Conservation (phyloP, 2,329 filamentous ascomycete genomes). For the Venturia nashicola region DNA sequence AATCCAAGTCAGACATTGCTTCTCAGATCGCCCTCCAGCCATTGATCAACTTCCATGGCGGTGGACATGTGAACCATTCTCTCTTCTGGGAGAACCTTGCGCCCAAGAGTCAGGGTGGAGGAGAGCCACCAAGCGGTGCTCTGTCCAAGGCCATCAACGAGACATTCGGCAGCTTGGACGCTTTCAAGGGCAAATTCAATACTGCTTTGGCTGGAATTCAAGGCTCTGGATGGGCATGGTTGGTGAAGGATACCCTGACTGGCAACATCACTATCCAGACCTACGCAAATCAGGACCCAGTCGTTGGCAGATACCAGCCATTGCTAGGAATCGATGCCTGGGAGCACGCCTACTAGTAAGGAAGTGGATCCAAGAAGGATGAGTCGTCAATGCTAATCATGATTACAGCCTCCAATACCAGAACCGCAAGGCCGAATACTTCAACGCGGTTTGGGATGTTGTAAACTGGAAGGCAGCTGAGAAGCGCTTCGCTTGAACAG, state of each 20-base stretch:
- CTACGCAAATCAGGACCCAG: slow-evolving; percentile 79
- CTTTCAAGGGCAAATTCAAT: slow-evolving; percentile 52
- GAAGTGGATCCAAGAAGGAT: slow-evolving; percentile 11
- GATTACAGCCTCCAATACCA: slow-evolving; percentile 65
- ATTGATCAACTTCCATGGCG: slow-evolving; percentile 54
- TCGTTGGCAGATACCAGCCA: slow-evolving; percentile 70
- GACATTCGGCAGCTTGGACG: slow-evolving; percentile 45
- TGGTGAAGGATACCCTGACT: slow-evolving; percentile 50
- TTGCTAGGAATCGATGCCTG: slow-evolving; percentile 85
- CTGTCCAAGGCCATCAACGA: slow-evolving; percentile 46
- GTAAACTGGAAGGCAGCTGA: slow-evolving; percentile 90
- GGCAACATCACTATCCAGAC: slow-evolving; percentile 52
- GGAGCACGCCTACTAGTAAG: slow-evolving; percentile 87
- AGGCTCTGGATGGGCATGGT: slow-evolving; percentile 52
- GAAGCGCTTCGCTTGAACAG: slow-evolving; percentile 46
- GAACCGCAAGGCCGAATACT: slow-evolving; percentile 96
- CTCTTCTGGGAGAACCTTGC: slow-evolving; percentile 61
- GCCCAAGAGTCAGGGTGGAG: slow-evolving; percentile 54
- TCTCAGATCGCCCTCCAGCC: slow-evolving; percentile 44
- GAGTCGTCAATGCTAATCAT: neutral
- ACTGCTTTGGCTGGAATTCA: slow-evolving; percentile 52
- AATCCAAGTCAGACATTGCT: slow-evolving; percentile 39
- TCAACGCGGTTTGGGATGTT: slow-evolving; percentile 85
- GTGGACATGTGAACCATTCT: slow-evolving; percentile 53
- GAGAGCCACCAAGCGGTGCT: slow-evolving; percentile 47